Base-by-base conservation (phyloP, 768 basidiomycete genomes). In the Termitomyces sp. region DNA sequence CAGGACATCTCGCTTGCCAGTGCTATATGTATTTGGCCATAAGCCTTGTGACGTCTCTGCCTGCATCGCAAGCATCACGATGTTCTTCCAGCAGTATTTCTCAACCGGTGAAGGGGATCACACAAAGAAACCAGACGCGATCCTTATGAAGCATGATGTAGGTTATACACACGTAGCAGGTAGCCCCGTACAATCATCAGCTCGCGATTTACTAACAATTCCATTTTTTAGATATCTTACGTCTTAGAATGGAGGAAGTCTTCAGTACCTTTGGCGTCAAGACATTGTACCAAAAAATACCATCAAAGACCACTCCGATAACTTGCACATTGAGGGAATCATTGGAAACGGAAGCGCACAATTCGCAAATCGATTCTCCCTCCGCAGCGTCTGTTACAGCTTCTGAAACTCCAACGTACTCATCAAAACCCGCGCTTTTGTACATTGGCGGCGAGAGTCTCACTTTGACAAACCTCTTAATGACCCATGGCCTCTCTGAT, bases 21-120 rank as follows among this genome's bases (percentile, higher is more conserved):
- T 94, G 2, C 81, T 94, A 33, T 98, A 96, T 69, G 84, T 98
- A 36, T 94, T 98, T 66, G 93, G 93, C 0, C 86, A 87, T 64
- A 85, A 86, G 57, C 61, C 72, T 0, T 70, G 97, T 34, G 83
- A 92, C 60, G 68, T 82, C 1, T 69, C 75, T 4, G 67, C 76
- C 57, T 88, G 85, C 60, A 73, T 78, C 10, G 62, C 69, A 13
- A 69, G 73, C 45, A 62, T 90, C 15, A 51, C 72, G 18, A 66
- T 69, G 18, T 62, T 75, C 13, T 65, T 82, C 26, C 61, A 69
- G 24, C 29, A 55, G 5, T 58, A 55, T 18, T 31, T 41, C 18
- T 22, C 31, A 16, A 13, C 28, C 6, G 8, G 15, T 26, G 37
- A 37, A 18, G 42, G 65, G 9, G 59, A 60, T 16, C 45, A 44